Evolutionary conservation across 176 grass and related monocot genomes (phyloP).

Genomic region (Typha latifolia): DNA sequence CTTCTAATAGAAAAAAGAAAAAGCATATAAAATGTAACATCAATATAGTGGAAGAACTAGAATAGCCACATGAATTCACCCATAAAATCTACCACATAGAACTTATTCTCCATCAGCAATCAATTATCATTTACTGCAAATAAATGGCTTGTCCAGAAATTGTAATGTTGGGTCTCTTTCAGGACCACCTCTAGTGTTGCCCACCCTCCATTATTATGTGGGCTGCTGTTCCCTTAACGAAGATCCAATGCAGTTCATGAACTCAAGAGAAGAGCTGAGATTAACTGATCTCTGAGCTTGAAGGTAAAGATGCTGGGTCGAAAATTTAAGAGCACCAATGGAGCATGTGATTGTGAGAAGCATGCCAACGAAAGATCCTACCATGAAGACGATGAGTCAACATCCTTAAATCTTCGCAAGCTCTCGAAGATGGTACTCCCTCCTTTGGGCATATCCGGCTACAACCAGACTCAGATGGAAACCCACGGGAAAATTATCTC

Average conservation of each 20-base stretch:
- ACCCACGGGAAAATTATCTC: constrained; percentile 37
- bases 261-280: neutral
- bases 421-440: constrained; percentile 81
- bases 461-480: constrained; percentile 25
- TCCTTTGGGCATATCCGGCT: constrained; percentile 47
- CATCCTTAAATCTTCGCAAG: constrained; percentile 56
- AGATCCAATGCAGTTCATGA: neutral
- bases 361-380: neutral
- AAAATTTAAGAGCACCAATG: constrained; percentile 15
- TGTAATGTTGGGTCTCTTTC: neutral
- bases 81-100: neutral
- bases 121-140: neutral
- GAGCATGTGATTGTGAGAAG: constrained; percentile 2
- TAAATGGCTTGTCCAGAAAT: neutral
- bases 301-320: constrained; percentile 25
- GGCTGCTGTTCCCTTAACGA: neutral
- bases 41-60: neutral
- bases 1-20: neutral
- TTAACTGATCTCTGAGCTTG: neutral
- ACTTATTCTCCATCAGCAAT: constrained; percentile 1
- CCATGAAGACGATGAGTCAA: constrained; percentile 18
- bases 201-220: neutral
- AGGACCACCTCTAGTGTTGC: neutral
- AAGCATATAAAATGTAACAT: neutral
- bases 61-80: neutral